phyloP scores from a whole-genome alignment of 2,329 filamentous ascomycete species.

The Cladosporium sphaerospermum region DNA sequence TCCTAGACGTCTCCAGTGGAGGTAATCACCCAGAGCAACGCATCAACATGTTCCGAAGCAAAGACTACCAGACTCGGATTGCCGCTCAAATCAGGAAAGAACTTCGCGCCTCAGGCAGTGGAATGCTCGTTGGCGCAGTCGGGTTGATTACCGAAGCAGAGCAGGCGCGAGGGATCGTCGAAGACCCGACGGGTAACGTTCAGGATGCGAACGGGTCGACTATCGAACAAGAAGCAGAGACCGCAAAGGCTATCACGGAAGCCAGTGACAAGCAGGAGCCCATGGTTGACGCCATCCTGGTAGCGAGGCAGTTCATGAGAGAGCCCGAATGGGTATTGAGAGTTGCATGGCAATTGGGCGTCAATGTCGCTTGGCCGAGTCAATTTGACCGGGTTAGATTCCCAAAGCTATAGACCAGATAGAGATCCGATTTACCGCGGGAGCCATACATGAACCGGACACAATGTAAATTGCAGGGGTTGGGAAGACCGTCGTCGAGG shows the following conservation, averaged over 20 bases:
- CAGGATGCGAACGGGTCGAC: conserved; percentile 10
- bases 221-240: conserved; percentile 23
- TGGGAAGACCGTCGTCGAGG: no score
- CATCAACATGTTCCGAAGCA: conserved; percentile 35
- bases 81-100: conserved; percentile 40
- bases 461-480: no score
- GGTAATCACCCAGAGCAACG: conserved; percentile 57
- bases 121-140: conserved; percentile 47
- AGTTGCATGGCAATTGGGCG: conserved; percentile 44
- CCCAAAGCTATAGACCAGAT: conserved; percentile 18
- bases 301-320: conserved; percentile 49
- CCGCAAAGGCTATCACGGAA: conserved; percentile 34
- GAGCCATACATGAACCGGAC: no score
- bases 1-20: conserved; percentile 76
- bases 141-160: conserved; percentile 49
- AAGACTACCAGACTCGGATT: conserved; percentile 47
- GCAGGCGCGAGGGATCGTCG: conserved; percentile 43
- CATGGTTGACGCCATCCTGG: conserved; percentile 45
- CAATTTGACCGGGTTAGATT: conserved; percentile 38
- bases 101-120: conserved; percentile 32
- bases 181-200: conserved; percentile 15
- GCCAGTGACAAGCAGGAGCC: conserved; percentile 20
- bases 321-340: conserved; percentile 51
- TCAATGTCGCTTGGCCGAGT: conserved; percentile 43
- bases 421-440: not conserved